Percentiles rank a stretch among this genome's conserved stretches.
Conservation (phyloP, 2,329 filamentous ascomycete species). For the Ploettnerulaceae sp. region DNA sequence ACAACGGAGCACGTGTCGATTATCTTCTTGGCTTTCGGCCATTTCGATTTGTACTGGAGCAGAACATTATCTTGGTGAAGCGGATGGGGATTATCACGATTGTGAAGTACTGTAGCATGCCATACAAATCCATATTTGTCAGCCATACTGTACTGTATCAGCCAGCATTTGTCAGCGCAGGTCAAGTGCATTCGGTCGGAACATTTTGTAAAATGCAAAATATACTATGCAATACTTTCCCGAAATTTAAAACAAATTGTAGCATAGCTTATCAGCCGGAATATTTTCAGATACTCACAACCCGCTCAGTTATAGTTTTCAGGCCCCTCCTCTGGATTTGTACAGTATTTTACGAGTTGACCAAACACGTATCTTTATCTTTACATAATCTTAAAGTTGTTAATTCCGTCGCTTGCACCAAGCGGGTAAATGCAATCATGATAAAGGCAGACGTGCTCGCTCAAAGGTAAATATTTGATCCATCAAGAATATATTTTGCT, state of each 20-base stretch:
- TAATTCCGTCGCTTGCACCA: not conserved
- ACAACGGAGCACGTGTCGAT: not conserved
- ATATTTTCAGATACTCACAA: not conserved
- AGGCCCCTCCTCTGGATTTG: no score
- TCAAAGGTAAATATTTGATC: not conserved
- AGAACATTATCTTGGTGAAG: no score
- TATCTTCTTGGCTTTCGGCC: no score
- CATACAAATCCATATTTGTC: not conserved
- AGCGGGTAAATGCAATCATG: not conserved
- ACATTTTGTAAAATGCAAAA: slow-evolving; percentile 28
- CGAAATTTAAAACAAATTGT: not conserved
- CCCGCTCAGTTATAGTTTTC: no score
- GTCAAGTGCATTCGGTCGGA: slow-evolving; percentile 22
- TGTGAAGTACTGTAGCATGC: not conserved
- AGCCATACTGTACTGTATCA: not conserved
- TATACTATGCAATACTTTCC: slow-evolving; percentile 10
- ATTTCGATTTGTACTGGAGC: not conserved
- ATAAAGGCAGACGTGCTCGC: not conserved
- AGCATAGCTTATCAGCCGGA: not conserved
- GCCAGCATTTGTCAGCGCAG: slow-evolving; percentile 27
- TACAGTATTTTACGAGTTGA: no score
- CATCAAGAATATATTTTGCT: not conserved
- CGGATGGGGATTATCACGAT: not conserved
- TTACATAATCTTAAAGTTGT: not conserved
- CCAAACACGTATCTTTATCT: no score